phyloP scores from a whole-genome alignment of 2,329 filamentous ascomycete species.

The Colletotrichum scovillei region DNA sequence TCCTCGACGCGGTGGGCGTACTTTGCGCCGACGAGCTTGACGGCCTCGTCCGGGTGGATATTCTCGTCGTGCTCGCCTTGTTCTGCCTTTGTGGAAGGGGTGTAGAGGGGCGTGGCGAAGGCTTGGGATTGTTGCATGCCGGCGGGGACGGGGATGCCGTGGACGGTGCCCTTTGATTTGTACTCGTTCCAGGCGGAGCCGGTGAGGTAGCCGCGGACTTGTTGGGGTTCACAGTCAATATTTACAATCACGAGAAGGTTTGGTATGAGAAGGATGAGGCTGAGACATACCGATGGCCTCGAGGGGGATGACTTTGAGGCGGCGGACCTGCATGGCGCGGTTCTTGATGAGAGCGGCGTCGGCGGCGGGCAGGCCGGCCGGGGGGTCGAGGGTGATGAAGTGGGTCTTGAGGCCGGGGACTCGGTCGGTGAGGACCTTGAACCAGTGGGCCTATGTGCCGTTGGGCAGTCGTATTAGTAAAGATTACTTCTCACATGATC shows the following conservation, averaged over 20 bases:
- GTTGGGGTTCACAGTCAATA: conserved; percentile 2
- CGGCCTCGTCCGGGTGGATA: conserved; percentile 77
- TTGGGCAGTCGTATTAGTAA: neutral
- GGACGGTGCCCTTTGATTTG: conserved; percentile 78
- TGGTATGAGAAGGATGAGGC: neutral
- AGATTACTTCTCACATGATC: neutral
- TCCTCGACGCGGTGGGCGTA: conserved; percentile 74
- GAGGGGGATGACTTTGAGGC: conserved; percentile 79
- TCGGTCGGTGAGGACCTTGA: conserved; percentile 56
- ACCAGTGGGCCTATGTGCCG: conserved; percentile 59
- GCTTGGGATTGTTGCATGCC: conserved; percentile 78
- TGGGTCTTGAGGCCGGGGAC: conserved; percentile 64
- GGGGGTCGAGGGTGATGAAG: conserved; percentile 59
- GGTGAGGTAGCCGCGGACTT: conserved; percentile 88
- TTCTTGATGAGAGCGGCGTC: conserved; percentile 66
- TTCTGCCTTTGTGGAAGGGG: conserved; percentile 88
- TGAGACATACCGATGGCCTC: conserved; percentile 70
- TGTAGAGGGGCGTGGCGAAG: conserved; percentile 75
- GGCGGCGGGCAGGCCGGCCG: conserved; percentile 46
- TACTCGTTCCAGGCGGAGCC: conserved; percentile 87
- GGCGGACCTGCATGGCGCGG: conserved; percentile 82
- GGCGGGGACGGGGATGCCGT: conserved; percentile 76
- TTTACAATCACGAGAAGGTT: neutral
- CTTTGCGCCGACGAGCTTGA: conserved; percentile 71
- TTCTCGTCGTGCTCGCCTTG: conserved; percentile 85